phyloP scores from a whole-genome alignment of 2,329 filamentous ascomycete species.

The Ophiostoma ulmi region DNA sequence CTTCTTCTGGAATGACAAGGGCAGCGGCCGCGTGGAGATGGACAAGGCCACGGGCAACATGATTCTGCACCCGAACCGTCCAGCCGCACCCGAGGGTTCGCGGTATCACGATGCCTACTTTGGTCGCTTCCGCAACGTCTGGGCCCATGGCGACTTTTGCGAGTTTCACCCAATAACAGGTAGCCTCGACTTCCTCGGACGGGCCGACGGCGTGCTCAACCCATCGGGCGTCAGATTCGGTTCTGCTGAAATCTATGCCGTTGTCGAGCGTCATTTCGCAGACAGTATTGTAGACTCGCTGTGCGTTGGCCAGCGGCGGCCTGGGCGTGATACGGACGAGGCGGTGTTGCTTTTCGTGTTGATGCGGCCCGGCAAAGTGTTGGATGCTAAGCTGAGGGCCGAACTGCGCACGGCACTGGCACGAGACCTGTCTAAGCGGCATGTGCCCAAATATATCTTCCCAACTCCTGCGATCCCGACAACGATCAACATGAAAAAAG shows the following conservation, averaged over 20 bases:
- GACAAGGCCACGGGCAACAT: conserved; percentile 24
- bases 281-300: conserved; percentile 64
- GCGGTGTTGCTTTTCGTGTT: conserved; percentile 52
- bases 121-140: conserved; percentile 59
- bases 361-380: conserved; percentile 50
- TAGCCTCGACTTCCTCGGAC: conserved; percentile 60
- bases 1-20: conserved; percentile 56
- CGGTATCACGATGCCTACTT: conserved; percentile 60
- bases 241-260: conserved; percentile 72
- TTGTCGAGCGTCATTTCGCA: conserved; percentile 62
- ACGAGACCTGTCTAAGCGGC: conserved; percentile 62
- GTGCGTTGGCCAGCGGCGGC: conserved; percentile 71
- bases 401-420: conserved; percentile 61
- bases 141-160: conserved; percentile 81
- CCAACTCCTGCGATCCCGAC: conserved; percentile 78
- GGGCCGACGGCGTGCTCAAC: conserved; percentile 75
- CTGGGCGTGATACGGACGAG: conserved; percentile 47
- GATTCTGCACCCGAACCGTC: conserved; percentile 22
- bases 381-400: conserved; percentile 51
- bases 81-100: conserved; percentile 44
- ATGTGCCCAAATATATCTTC: conserved; percentile 74
- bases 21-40: conserved; percentile 24
- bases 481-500: conserved; percentile 80
- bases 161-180: conserved; percentile 63
- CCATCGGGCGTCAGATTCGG: conserved; percentile 75